Evolutionary conservation across 495 filamentous ascomycete genomes (phyloP).

Genomic region (Astrothelium macrocarpum): DNA sequence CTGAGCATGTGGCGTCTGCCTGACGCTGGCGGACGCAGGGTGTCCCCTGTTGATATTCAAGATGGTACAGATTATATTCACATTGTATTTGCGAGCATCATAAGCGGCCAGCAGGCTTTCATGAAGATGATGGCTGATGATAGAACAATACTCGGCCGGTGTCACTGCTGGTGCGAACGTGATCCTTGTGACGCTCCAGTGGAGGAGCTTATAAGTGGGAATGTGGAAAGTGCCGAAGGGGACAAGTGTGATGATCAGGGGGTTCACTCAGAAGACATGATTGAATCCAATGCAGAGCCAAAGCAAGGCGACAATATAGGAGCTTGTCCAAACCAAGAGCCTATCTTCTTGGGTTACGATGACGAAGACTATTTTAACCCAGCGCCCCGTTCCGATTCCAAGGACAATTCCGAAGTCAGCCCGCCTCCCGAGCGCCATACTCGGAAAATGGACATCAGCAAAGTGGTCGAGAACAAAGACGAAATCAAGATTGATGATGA

Average conservation of each 20-base stretch:
- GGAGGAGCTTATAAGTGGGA: neutral
- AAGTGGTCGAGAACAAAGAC: neutral
- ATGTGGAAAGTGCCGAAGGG: neutral
- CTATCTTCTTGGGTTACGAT: neutral
- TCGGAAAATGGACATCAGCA: neutral
- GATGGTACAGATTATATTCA: conserved; percentile 1
- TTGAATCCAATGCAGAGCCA: neutral
- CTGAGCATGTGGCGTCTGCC: conserved; percentile 1
- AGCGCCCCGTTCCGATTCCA: neutral
- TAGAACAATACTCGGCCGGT: neutral
- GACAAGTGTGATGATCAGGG: neutral
- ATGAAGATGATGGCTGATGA: neutral
- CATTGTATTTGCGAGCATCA: neutral
- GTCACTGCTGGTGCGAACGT: neutral
- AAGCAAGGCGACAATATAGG: neutral
- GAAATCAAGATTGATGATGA: neutral
- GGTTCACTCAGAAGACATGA: neutral
- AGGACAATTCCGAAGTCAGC: neutral
- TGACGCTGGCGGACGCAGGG: neutral
- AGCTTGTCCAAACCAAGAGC: neutral
- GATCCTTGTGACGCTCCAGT: neutral
- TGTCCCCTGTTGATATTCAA: neutral
- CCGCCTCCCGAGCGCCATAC: neutral
- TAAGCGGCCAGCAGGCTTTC: neutral
- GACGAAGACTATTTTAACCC: neutral